Evolutionary conservation across 169 alveolate species (phyloP).

Genomic region (Babesia caballi): DNA sequence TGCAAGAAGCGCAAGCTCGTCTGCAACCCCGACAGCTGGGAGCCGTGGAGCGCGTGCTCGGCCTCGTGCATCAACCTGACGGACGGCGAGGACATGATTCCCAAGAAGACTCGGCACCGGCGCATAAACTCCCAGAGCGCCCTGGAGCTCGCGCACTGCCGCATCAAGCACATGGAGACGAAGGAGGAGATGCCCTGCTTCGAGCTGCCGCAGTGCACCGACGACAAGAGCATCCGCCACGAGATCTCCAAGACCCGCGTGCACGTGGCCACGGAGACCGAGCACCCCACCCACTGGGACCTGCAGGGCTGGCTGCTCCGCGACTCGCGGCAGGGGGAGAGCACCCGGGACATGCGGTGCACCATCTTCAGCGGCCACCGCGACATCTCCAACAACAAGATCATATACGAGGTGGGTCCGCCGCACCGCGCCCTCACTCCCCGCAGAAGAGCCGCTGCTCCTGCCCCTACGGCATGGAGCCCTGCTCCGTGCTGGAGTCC

Average conservation of each 20-base stretch:
- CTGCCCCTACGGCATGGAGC: slow-evolving; percentile 30
- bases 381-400: slow-evolving; percentile 36
- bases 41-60: slow-evolving; percentile 22
- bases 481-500: slow-evolving; percentile 54
- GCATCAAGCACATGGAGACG: neutral
- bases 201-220: slow-evolving; percentile 53
- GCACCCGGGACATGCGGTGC: slow-evolving; percentile 7
- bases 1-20: slow-evolving; percentile 26
- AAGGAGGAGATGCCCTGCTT: slow-evolving; percentile 14
- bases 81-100: neutral
- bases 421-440: too few relatives aligned
- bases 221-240: neutral
- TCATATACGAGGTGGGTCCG: slow-evolving; percentile 47
- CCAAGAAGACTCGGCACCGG: neutral
- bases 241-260: neutral
- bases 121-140: neutral
- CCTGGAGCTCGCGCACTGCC: neutral
- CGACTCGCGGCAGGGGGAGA: slow-evolving; percentile 7
- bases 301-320: slow-evolving; percentile 20
- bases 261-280: slow-evolving; percentile 20
- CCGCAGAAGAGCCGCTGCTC: slow-evolving; percentile 49
- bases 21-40: slow-evolving; percentile 29
- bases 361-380: slow-evolving; percentile 48
- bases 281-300: neutral
- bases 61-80: neutral